Evolutionary conservation across 1,284 basidiomycete genomes (phyloP).

Genomic region (Dichomitus squalens): DNA sequence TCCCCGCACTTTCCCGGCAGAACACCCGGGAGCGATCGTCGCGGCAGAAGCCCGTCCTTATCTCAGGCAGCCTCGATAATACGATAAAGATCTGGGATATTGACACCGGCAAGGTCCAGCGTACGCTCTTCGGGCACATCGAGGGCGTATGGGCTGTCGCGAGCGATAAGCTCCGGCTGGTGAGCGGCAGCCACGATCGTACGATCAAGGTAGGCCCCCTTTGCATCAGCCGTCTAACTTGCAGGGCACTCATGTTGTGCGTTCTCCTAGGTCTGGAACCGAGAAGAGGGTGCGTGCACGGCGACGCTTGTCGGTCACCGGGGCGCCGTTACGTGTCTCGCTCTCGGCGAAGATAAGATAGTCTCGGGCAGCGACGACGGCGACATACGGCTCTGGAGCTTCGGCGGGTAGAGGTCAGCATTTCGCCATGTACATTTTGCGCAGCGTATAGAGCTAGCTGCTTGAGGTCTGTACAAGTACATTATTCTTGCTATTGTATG

Average conservation of each 20-base stretch:
- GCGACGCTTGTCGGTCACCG: slow-evolving; percentile 94
- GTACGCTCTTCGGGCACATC: slow-evolving; percentile 95
- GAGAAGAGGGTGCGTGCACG: slow-evolving; percentile 86
- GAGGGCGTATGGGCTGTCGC: slow-evolving; percentile 98
- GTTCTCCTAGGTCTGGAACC: slow-evolving; percentile 83
- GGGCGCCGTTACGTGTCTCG: slow-evolving; percentile 91
- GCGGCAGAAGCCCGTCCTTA: slow-evolving; percentile 66
- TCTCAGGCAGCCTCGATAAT: slow-evolving; percentile 93
- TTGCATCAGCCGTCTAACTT: slow-evolving; percentile 7
- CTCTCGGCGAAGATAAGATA: slow-evolving; percentile 93
- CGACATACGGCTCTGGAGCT: slow-evolving; percentile 82
- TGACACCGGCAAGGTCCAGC: slow-evolving; percentile 77
- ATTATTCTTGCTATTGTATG: slow-evolving; percentile 6
- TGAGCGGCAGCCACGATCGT: slow-evolving; percentile 90
- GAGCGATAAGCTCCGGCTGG: slow-evolving; percentile 89
- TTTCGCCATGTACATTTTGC: no score
- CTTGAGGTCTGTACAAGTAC: background rate
- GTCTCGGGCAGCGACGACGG: slow-evolving; percentile 93
- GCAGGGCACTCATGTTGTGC: slow-evolving; percentile 15
- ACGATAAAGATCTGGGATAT: slow-evolving; percentile 98
- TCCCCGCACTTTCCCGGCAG: slow-evolving; percentile 9
- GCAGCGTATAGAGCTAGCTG: no score
- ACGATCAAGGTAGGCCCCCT: slow-evolving; percentile 77
- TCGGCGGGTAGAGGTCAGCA: slow-evolving; percentile 48
- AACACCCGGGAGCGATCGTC: slow-evolving; percentile 2